Conservation (phyloP, 2,329 filamentous ascomycete genomes). For the Diaporthe batatas region DNA sequence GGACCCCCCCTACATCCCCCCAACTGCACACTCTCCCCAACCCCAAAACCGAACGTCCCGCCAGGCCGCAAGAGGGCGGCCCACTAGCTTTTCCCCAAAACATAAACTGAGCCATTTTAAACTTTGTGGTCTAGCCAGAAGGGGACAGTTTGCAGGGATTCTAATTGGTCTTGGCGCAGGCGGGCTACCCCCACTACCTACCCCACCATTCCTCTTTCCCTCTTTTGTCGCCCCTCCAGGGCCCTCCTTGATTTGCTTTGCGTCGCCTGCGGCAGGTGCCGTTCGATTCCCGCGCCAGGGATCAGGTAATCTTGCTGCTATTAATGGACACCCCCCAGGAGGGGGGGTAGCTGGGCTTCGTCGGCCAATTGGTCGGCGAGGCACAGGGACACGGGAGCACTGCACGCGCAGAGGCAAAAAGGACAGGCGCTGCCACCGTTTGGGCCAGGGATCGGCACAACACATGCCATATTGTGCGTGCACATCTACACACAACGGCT, state of each 20-base stretch:
- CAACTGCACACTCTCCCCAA: not conserved
- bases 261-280: constrained; percentile 24
- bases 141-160: not conserved
- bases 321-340: constrained; percentile 2
- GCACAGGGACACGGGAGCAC: not conserved
- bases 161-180: constrained; percentile 16
- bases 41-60: not conserved
- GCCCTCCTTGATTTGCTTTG: not conserved
- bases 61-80: not conserved
- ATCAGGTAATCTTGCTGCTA: constrained; percentile 14
- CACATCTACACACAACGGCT: constrained; percentile 10
- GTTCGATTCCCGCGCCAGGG: constrained; percentile 27
- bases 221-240: not conserved
- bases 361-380: not conserved
- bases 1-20: not conserved
- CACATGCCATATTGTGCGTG: not conserved
- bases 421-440: constrained; percentile 2
- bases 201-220: constrained; percentile 14
- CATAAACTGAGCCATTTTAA: constrained; percentile 22
- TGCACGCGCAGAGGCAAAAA: not conserved
- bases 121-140: constrained; percentile 21
- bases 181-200: not conserved
- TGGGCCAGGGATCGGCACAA: constrained; percentile 4
- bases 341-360: not conserved
- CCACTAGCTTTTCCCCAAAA: constrained; percentile 17